Evolutionary conservation across 176 grass and related monocot genomes (phyloP).

Genomic region (Triticum aestivum): IWGSC_CS_RefSeq_v2.1 NC_057801.1:794429548-794430047

Average conservation of each 20-base stretch:
- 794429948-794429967: neutral
- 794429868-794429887: slow-evolving; percentile 24
- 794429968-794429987: neutral
- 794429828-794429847: slow-evolving; percentile 10
- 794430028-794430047: neutral
- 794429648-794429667: neutral
- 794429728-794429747: neutral
- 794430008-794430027: neutral
- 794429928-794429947: slow-evolving; percentile 57
- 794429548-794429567: too few relatives aligned
- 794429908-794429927: slow-evolving; percentile 50
- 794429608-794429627: neutral
- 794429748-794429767: neutral
- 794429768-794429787: neutral
- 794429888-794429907: slow-evolving; percentile 12
- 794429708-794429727: neutral
- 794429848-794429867: neutral
- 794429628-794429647: neutral
- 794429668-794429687: too few relatives aligned
- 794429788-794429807: slow-evolving; percentile 13
- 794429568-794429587: too few relatives aligned
- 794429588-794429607: neutral
- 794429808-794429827: neutral
- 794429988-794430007: slow-evolving; percentile 24
- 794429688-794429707: too few relatives aligned